These are phyloP conservation scores for Moricandia arvensis DNA, from an alignment of 345 rosid genomes.

Conservation along the genomic window DNA sequence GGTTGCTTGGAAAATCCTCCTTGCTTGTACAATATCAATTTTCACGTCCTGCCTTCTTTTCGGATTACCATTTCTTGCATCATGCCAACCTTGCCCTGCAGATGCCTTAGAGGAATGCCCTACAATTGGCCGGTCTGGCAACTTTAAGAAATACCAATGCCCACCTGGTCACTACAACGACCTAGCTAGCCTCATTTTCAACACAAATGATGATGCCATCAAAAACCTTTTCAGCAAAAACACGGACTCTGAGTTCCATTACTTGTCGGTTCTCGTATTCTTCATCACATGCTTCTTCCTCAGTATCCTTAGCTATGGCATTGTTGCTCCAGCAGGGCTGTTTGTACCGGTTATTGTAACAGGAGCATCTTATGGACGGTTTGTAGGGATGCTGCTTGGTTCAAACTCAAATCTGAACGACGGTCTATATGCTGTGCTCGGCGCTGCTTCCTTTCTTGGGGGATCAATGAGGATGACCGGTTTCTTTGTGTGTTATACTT, in stretches of 20 bases:
- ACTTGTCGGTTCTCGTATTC: slow-evolving; percentile 59
- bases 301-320: slow-evolving; percentile 78
- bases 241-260: slow-evolving; percentile 75
- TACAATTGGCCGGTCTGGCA: slow-evolving; percentile 91
- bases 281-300: slow-evolving; percentile 73
- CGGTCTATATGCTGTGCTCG: slow-evolving; percentile 88
- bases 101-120: slow-evolving; percentile 80
- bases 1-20: slow-evolving; percentile 47
- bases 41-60: slow-evolving; percentile 88
- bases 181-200: slow-evolving; percentile 93
- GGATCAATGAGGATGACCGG: slow-evolving; percentile 98
- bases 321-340: slow-evolving; percentile 86
- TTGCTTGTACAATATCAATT: slow-evolving; percentile 68
- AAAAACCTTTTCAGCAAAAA: slow-evolving; percentile 88
- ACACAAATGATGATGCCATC: slow-evolving; percentile 90
- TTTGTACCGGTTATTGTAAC: slow-evolving; percentile 89
- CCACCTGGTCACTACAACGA: slow-evolving; percentile 77
- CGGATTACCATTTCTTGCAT: slow-evolving; percentile 84
- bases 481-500: slow-evolving; percentile 81
- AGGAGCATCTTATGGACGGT: slow-evolving; percentile 86
- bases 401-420: slow-evolving; percentile 60
- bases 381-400: slow-evolving; percentile 74
- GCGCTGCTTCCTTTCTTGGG: slow-evolving; percentile 89
- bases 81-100: slow-evolving; percentile 76
- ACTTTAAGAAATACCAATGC: slow-evolving; percentile 90